Evolutionary conservation across 495 filamentous ascomycete genomes (phyloP), one percentile per base, ranked within the genome.

Genomic region (Copromyces sp.): DNA sequence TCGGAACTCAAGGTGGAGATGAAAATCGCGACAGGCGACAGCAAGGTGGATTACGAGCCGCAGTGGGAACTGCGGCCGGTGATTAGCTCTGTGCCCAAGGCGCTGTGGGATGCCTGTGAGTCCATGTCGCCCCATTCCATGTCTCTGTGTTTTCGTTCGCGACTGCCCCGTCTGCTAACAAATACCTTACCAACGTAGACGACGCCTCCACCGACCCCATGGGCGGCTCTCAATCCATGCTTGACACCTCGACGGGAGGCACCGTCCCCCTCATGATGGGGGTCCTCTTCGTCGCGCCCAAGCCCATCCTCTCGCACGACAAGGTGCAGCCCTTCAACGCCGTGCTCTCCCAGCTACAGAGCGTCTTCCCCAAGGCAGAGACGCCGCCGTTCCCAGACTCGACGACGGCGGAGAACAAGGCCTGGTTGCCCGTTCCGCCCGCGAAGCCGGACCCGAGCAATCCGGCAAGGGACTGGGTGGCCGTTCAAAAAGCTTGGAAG

Each of bases 81-180:
- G 16, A 16, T 71, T n/a, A 38, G 59, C 24, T 45, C 47, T 29
- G 45, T 71, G 41, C 70, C 70, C 14, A 24, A 24, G 16, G 70
- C n/a, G n/a, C 70, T 71, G 42, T 71, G 70, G 70, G 44, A 29
- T 35, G 14, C 20, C 41, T 71, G 70, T 71, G 20, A 71, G 70
- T 39, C 45, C n/a, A n/a, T n/a, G n/a, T n/a, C 24, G 47, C 9
- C 69, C 40, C 42, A 24, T 41, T 41, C 24, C 24, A 24, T 24
- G 40, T 41, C 40, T 41, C 40, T 41, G 40, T 41, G 39, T 40
- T 24, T 41, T 41, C 40, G 40, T 41, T 41, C 40, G 40, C 40
- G 14, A 3, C 24, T 41, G 40, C 14, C 40, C 40, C 12, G 40
- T 41, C 40, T 41, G 40, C 40, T 41, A 41, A 41, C 12, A 41